These are phyloP conservation scores for Leptomonas seymouri DNA, from an alignment of 208 protist species.

Conservation along the genomic window DNA sequence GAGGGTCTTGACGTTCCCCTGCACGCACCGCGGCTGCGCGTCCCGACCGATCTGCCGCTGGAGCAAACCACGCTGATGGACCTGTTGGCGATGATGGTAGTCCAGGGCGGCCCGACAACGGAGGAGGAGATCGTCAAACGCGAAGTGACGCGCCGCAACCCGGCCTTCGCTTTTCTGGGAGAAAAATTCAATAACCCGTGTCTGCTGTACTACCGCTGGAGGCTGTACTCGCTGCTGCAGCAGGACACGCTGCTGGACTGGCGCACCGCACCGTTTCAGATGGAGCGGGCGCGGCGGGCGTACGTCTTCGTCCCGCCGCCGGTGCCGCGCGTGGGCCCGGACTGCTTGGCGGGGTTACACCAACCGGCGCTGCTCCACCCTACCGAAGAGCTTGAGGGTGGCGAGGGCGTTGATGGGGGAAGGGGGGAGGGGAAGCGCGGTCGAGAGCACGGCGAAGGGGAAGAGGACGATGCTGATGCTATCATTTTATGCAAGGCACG, in stretches of 20 bases:
- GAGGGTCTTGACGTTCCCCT: conserved; percentile 27
- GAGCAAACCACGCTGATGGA: conserved; percentile 65
- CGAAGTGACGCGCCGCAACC: conserved; percentile 55
- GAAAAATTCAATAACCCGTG: conserved; percentile 52
- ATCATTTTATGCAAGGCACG: conserved; percentile 6
- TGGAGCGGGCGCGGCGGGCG: conserved; percentile 54
- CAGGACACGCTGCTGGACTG: conserved; percentile 67
- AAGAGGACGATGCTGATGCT: too few species aligned
- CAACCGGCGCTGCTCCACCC: conserved; percentile 17
- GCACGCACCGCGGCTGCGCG: conserved; percentile 28
- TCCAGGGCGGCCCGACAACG: conserved; percentile 68
- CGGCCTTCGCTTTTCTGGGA: conserved; percentile 67
- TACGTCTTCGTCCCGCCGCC: conserved; percentile 80
- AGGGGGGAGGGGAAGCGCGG: too few species aligned
- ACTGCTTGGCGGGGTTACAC: conserved; percentile 38
- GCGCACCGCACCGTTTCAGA: conserved; percentile 77
- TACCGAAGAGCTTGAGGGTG: neutral
- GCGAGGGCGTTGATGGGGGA: neutral
- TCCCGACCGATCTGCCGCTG: conserved; percentile 56
- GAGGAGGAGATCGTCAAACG: conserved; percentile 81
- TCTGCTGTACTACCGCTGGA: conserved; percentile 88
- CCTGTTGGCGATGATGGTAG: conserved; percentile 61
- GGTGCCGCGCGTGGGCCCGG: conserved; percentile 40
- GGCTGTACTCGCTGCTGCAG: conserved; percentile 83
- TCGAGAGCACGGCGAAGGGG: neutral